Evolutionary conservation across 176 grass and related monocot genomes (phyloP).

Genomic region (Oryza rufipogon): DNA sequence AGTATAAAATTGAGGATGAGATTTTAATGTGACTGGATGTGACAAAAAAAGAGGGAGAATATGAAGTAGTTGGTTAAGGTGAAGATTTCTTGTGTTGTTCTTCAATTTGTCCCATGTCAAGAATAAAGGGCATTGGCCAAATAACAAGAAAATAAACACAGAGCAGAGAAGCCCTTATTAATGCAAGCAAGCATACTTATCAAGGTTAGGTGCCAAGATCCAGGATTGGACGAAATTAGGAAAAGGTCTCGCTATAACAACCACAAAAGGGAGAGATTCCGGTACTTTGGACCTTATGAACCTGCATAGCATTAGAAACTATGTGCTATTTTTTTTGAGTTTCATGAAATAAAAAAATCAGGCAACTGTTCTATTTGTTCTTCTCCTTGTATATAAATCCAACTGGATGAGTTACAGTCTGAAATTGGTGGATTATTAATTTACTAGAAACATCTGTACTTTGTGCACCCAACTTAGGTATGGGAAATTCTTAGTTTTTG

Average conservation of each 20-base stretch:
- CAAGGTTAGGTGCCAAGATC: slow-evolving; percentile 58
- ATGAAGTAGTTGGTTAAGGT: slow-evolving; percentile 17
- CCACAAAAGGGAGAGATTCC: slow-evolving; percentile 33
- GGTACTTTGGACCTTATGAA: slow-evolving; percentile 19
- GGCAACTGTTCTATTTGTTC: background rate
- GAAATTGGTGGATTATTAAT: slow-evolving; percentile 9
- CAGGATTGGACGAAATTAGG: slow-evolving; percentile 35
- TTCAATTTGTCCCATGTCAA: slow-evolving; percentile 19
- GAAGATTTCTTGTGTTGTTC: slow-evolving; percentile 20
- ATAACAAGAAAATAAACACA: slow-evolving; percentile 18
- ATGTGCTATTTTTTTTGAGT: background rate
- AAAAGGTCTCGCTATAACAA: slow-evolving; percentile 48
- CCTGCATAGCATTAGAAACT: slow-evolving; percentile 18
- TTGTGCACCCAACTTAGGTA: slow-evolving; percentile 9
- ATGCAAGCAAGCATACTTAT: slow-evolving; percentile 57
- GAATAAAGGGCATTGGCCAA: slow-evolving; percentile 31
- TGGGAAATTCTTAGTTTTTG: slow-evolving; percentile 18
- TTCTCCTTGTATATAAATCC: background rate
- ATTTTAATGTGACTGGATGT: background rate
- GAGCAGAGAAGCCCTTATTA: slow-evolving; percentile 31
- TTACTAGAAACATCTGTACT: background rate
- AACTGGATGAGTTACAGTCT: slow-evolving; percentile 27
- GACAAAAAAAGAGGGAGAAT: slow-evolving; percentile 23
- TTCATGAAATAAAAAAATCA: background rate
- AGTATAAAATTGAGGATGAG: background rate